Evolutionary conservation across 495 filamentous ascomycete species (phyloP), one percentile per base, ranked within the genome.

Genomic region (Penicillium pancosmium): DNA sequence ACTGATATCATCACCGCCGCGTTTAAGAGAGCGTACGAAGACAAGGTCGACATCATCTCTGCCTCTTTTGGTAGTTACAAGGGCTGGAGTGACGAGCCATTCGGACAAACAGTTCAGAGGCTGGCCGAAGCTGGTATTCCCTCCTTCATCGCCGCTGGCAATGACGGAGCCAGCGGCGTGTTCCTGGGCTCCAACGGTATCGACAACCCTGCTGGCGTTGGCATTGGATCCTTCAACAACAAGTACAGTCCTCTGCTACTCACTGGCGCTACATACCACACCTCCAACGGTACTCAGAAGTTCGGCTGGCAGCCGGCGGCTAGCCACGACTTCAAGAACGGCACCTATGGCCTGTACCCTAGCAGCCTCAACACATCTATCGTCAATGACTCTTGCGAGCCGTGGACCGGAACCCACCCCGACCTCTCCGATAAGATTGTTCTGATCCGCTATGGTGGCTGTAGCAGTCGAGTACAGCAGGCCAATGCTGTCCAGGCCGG

Each of bases 31-130:
- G 84, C 83, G 5, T 85, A 78, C 57, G 78, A 85, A 62, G 82
- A 72, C 44, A 82, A 82, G 12, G 80, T 78, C 31, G 82, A 86
- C 64, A 78, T 86, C 61, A 86, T 86, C 62, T 82, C 83, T 25
- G 81, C 81, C 11, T 85, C 82, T 6, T 80, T 86, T 48, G 84
- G 84, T n/a, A 77, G 77, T 0, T 68, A 81, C 21, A 77, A 73
- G 0, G 84, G 83, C 12, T 86, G 82, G 82, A 70, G 71, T 3
- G 82, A 85, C 11, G 61, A 63, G 40, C 61, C 61, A 1, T 56
- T 52, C 40, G 61, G 61, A 19, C 23, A 40, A 12, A 15, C 57
- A 11, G 31, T 63, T 10, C 52, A 55, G 38, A 47, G n/a, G 1
- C 4, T 63, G 15, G 61, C 52, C 18, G 27, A 51, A 4, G 51